Conservation (phyloP, 2,329 filamentous ascomycete genomes). For the Epichloe amarillans region DNA sequence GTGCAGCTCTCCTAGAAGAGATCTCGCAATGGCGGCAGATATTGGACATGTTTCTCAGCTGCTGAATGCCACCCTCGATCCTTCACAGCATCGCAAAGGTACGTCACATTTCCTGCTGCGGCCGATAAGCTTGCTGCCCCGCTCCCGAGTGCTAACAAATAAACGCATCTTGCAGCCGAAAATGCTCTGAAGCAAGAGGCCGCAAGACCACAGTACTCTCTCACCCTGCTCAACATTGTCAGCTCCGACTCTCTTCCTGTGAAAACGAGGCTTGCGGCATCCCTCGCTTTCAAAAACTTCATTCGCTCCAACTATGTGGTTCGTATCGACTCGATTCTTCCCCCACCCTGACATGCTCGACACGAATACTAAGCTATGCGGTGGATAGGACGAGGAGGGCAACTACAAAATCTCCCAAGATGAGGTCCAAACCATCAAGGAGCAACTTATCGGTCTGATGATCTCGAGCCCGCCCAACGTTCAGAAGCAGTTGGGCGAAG, state of each 20-base stretch:
- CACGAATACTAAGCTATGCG: conserved; percentile 8
- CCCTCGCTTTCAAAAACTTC: conserved; percentile 97
- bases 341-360: conserved; percentile 2
- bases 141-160: conserved; percentile 23
- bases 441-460: conserved; percentile 92
- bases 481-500: conserved; percentile 88
- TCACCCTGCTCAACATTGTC: conserved; percentile 81
- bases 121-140: conserved; percentile 9
- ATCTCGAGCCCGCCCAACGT: conserved; percentile 77
- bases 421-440: conserved; percentile 85
- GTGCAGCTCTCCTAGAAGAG: conserved; percentile 9
- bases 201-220: conserved; percentile 73
- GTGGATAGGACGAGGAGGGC: conserved; percentile 69
- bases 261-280: conserved; percentile 74
- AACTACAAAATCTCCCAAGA: conserved; percentile 74
- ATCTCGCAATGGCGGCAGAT: conserved; percentile 40
- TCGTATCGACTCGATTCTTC: conserved; percentile 19
- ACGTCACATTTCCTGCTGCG: conserved; percentile 18
- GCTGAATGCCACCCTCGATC: conserved; percentile 82
- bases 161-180: conserved; percentile 51
- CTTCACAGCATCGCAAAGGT: conserved; percentile 82
- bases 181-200: conserved; percentile 65
- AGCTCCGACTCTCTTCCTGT: conserved; percentile 57
- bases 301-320: conserved; percentile 86
- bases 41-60: conserved; percentile 59